Conservation (phyloP, 1,284 basidiomycete species). For the Testicularia cyperi region DNA sequence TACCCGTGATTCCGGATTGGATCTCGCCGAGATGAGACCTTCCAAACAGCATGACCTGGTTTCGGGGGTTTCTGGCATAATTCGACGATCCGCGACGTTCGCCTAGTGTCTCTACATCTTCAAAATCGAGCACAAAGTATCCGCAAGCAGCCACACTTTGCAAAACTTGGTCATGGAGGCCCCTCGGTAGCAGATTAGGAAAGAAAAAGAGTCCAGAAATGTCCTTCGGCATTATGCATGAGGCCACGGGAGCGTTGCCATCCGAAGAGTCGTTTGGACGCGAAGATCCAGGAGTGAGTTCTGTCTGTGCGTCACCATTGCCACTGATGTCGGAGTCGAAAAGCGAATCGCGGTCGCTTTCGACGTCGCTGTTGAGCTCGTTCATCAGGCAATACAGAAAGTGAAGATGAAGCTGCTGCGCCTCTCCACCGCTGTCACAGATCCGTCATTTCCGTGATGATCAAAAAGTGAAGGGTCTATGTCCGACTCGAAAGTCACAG, state of each 20-base stretch:
- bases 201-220: conserved; percentile 34
- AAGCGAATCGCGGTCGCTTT: conserved; percentile 17
- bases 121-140: conserved; percentile 15
- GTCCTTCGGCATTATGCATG: not conserved
- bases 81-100: not conserved
- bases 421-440: too few species aligned
- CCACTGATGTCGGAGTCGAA: conserved; percentile 12
- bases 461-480: too few species aligned
- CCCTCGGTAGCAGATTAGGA: conserved; percentile 10
- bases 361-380: conserved; percentile 4
- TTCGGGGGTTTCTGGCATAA: conserved; percentile 4
- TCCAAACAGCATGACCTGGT: conserved; percentile 42
- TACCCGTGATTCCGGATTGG: too few species aligned
- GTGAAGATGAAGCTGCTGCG: too few species aligned
- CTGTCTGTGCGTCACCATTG: not conserved
- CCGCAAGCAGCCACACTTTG: conserved; percentile 14
- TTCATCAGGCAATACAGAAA: too few species aligned
- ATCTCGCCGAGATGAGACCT: conserved; percentile 3
- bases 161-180: conserved; percentile 15
- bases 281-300: too few species aligned
- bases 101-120: not conserved
- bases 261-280: not conserved
- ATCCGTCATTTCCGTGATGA: too few species aligned
- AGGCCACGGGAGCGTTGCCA: conserved; percentile 2
- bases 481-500: too few species aligned